Base-by-base conservation (phyloP, 768 basidiomycete species). In the Cystofilobasidium bisporidii region DNA sequence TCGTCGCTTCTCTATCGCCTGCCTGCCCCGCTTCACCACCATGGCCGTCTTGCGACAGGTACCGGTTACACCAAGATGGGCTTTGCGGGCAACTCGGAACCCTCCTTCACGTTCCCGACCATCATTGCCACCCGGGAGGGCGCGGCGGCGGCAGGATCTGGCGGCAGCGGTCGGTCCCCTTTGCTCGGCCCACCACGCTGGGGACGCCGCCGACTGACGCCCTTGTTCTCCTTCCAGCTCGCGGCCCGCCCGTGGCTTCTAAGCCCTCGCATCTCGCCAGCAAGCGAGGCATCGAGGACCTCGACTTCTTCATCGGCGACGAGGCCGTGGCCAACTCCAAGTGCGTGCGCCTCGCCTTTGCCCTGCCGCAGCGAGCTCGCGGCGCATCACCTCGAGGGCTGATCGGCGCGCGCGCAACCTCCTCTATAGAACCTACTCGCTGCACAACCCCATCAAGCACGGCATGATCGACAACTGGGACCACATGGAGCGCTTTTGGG, bases 241-340 rank as follows among this genome's bases (percentile, higher is more conserved):
- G 79, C 26, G 77, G 77, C 15, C 76, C 78, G 18, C 81, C 89
- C 24, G 80, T 92, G 57, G 88, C 91, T 32, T 79, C 84, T 47
- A 91, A 91, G 77, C 90, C 91, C 11, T 87, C 91, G 4, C 85
- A 93, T 79, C 85, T 97, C 57, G 94, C 94, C 2, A 89, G 89
- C 67, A 98, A 97, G 79, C 86, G 96, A 65, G 96, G 96, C 15
- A 87, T 98, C 43, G 96, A 99, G 78, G 96, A 99, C 78, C 87
- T 98, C 71, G 94, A 99, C 81, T 99, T 98, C 83, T 96, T 88
- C 82, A 99, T 99, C 79, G 96, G 96, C 69, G 92, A 98, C 75
- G 96, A 98, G 78, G 96, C 96, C 0, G 81, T 98, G 22, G 90
- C 90, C 22, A 97, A 97, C 76, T 86, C 87, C 45, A 97, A 92